A percentile compares a stretch with the other conserved stretches of the same genome.
Evolutionary conservation across 1,139 yeast species (phyloP).

Genomic region (Protomyces arabidopsidicola): DNA sequence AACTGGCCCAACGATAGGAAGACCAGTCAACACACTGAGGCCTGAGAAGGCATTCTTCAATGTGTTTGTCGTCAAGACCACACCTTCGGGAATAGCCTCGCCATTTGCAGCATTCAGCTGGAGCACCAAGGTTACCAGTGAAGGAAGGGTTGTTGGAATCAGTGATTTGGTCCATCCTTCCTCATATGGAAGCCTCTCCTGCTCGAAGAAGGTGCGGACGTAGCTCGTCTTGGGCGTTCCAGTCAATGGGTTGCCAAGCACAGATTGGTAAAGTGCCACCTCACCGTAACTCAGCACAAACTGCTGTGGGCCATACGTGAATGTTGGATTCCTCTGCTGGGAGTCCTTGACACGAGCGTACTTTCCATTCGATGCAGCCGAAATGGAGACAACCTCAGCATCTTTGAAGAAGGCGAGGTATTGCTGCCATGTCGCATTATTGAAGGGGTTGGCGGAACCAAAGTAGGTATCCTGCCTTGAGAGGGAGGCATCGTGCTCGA

Average conservation of each 20-base stretch:
- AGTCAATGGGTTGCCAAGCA: constrained; percentile 19
- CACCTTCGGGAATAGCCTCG: constrained; percentile 18
- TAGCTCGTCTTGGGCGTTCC: constrained; percentile 8
- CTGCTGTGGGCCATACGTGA: constrained; percentile 15
- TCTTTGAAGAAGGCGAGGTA: constrained; percentile 13
- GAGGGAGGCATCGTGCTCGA: constrained; percentile 15
- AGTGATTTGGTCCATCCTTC: constrained; percentile 12
- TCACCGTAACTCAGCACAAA: constrained; percentile 18
- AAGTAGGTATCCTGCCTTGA: constrained; percentile 11
- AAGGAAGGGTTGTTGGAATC: constrained; percentile 7
- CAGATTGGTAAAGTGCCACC: constrained; percentile 16
- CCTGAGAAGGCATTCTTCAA: constrained; percentile 14
- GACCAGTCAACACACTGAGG: constrained; percentile 5
- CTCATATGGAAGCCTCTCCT: constrained; percentile 16
- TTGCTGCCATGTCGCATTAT: constrained; percentile 14
- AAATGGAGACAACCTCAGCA: background rate
- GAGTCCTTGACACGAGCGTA: constrained; percentile 9
- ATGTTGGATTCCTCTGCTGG: constrained; percentile 4
- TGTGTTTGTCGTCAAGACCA: constrained; percentile 1
- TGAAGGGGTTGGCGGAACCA: constrained; percentile 10
- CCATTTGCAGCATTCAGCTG: constrained; percentile 15
- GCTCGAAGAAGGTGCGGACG: constrained; percentile 17
- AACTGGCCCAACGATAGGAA: background rate
- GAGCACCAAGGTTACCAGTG: constrained; percentile 6
- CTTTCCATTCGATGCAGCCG: constrained; percentile 8